phyloP scores from a whole-genome alignment of 139 green algal genomes.

The Chlorella sp. region DNA sequence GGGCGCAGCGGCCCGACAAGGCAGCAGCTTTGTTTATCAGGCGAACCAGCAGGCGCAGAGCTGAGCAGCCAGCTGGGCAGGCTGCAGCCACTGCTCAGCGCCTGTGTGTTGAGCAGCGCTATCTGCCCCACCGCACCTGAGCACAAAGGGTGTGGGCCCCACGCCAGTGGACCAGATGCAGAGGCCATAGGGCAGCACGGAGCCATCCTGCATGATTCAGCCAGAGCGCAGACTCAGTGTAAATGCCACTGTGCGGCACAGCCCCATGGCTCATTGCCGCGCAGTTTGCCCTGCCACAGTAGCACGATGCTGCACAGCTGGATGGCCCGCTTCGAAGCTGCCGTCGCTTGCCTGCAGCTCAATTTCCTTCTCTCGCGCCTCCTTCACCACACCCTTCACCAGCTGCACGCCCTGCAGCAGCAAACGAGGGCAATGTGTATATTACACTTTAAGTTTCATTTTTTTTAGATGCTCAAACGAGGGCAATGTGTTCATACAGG shows the following conservation, averaged over 20 bases:
- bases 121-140: background rate
- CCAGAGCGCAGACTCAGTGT: too few species aligned
- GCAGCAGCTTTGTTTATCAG: background rate
- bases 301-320: too few species aligned
- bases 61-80: background rate
- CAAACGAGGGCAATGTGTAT: too few species aligned
- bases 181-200: conserved; percentile 79
- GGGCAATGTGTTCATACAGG: too few species aligned
- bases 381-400: conserved; percentile 69
- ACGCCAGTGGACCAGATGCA: conserved; percentile 93
- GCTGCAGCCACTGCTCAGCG: too few species aligned
- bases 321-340: too few species aligned
- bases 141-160: conserved; percentile 47
- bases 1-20: conserved; percentile 63
- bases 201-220: conserved; percentile 49
- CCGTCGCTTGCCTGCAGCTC: conserved; percentile 63
- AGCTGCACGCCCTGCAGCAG: conserved; percentile 67
- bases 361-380: conserved; percentile 46
- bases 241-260: too few species aligned
- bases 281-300: too few species aligned
- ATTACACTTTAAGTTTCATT: too few species aligned
- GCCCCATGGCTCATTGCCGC: too few species aligned
- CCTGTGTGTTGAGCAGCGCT: too few species aligned
- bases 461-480: too few species aligned
- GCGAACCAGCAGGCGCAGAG: background rate